Evolutionary conservation across 2,329 filamentous ascomycete species (phyloP).

Genomic region (Talaromyces atroroseus): DNA sequence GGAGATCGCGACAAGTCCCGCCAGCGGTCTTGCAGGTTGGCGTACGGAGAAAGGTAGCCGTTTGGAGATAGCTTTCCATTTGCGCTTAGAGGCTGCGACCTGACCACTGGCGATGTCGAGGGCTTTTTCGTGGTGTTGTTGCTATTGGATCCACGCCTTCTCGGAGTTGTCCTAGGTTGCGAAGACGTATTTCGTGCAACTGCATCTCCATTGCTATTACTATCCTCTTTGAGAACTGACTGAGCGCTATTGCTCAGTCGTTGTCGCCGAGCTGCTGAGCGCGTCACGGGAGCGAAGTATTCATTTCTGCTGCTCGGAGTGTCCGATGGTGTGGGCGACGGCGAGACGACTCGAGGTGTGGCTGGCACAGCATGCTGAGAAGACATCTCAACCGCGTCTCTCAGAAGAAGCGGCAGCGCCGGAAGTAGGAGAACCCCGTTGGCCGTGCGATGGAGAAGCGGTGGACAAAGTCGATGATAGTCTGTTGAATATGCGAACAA

Average conservation of each 20-base stretch:
- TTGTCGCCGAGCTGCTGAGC: slow-evolving; percentile 60
- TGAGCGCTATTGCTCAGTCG: slow-evolving; percentile 50
- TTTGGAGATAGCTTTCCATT: slow-evolving; percentile 46
- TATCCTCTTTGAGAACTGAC: slow-evolving; percentile 55
- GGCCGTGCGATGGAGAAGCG: slow-evolving; percentile 18
- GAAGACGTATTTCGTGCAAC: slow-evolving; percentile 64
- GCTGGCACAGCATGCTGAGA: slow-evolving; percentile 58
- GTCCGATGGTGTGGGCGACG: slow-evolving; percentile 66
- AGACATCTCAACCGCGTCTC: slow-evolving; percentile 37
- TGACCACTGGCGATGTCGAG: slow-evolving; percentile 28
- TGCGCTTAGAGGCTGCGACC: slow-evolving; percentile 31
- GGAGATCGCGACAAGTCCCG: slow-evolving; percentile 85
- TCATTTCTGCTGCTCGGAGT: slow-evolving; percentile 48
- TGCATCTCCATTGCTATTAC: slow-evolving; percentile 42
- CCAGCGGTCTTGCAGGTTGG: slow-evolving; percentile 63
- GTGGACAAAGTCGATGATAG: slow-evolving; percentile 12
- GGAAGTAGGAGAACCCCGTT: slow-evolving; percentile 23
- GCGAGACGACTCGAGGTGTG: slow-evolving; percentile 75
- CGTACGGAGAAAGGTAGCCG: slow-evolving; percentile 63
- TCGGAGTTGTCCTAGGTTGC: slow-evolving; percentile 30
- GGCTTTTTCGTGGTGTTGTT: slow-evolving; percentile 39
- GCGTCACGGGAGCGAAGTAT: slow-evolving; percentile 70
- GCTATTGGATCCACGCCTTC: slow-evolving; percentile 39
- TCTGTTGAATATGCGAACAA: slow-evolving; percentile 17
- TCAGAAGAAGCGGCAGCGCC: slow-evolving; percentile 47